Percentiles rank a stretch among this genome's conserved stretches.
Conservation (phyloP, 75 land plant species). For the Sequoiadendron giganteum region DNA sequence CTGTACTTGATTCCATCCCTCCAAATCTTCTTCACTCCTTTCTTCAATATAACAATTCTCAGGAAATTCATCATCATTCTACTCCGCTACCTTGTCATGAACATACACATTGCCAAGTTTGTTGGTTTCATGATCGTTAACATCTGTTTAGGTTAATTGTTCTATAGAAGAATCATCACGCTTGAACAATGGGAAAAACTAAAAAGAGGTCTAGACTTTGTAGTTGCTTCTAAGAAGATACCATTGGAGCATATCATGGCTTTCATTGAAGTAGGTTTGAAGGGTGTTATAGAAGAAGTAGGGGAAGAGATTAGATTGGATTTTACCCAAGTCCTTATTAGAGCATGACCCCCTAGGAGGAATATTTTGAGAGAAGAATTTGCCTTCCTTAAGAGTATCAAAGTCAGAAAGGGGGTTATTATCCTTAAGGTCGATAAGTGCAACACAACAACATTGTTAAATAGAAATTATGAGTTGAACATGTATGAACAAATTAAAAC, state of each 20-base stretch:
- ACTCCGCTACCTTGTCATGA: too few species aligned
- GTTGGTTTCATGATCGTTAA: too few species aligned
- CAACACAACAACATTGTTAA: background rate
- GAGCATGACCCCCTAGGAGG: background rate
- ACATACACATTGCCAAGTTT: too few species aligned
- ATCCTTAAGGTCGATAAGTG: background rate
- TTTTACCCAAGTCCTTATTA: background rate
- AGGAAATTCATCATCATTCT: too few species aligned
- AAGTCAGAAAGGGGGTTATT: background rate
- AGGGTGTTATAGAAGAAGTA: background rate
- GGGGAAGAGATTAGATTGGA: background rate
- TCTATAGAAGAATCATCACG: too few species aligned
- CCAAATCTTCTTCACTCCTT: too few species aligned
- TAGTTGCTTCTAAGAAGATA: background rate
- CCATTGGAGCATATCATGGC: background rate
- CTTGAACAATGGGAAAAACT: too few species aligned
- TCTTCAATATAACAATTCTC: too few species aligned
- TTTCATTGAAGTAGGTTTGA: background rate
- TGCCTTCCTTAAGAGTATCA: background rate
- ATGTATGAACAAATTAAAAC: background rate
- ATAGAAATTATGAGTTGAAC: background rate
- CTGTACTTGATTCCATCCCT: too few species aligned
- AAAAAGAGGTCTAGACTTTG: too few species aligned
- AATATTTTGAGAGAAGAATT: background rate
- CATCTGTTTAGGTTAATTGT: too few species aligned